A percentile compares a stretch with the other conserved stretches of the same genome.
These are phyloP conservation scores for Talaromyces nanjingensis DNA, from an alignment of 495 filamentous ascomycete species.

Conservation along the genomic window DNA sequence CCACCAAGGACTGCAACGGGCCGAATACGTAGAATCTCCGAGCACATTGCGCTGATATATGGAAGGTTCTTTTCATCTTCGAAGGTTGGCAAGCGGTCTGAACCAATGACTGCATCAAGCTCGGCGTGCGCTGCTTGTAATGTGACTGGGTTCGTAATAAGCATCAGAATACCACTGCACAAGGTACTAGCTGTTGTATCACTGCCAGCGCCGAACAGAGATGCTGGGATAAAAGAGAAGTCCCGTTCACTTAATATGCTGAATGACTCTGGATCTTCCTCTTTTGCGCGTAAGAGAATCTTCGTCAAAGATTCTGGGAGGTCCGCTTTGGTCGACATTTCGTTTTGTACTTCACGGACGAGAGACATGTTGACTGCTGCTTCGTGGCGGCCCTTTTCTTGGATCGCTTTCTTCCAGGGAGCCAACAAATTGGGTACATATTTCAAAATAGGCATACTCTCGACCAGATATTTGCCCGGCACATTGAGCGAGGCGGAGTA, in stretches of 20 bases:
- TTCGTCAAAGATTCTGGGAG: conserved; percentile 21
- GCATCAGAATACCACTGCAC: conserved; percentile 52
- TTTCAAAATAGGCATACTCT: conserved; percentile 21
- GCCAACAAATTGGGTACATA: conserved; percentile 17
- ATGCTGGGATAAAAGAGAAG: conserved; percentile 40
- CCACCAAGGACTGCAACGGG: conserved; percentile 32
- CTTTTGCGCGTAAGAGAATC: conserved; percentile 26
- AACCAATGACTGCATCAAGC: conserved; percentile 17
- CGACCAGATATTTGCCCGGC: conserved; percentile 19
- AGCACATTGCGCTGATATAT: conserved; percentile 27
- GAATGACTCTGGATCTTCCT: conserved; percentile 26
- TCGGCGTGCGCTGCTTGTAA: conserved; percentile 45
- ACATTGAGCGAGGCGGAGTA: conserved; percentile 17
- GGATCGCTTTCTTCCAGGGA: conserved; percentile 23
- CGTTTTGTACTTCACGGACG: conserved; percentile 9
- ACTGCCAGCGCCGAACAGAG: conserved; percentile 51
- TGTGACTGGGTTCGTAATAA: conserved; percentile 35
- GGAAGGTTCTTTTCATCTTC: conserved; percentile 18
- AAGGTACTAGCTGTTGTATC: conserved; percentile 59
- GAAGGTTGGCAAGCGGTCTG: conserved; percentile 13
- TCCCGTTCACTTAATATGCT: conserved; percentile 24
- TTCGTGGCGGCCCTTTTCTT: conserved; percentile 14
- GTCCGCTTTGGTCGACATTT: conserved; percentile 10
- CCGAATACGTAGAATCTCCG: conserved; percentile 29
- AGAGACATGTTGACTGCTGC: conserved; percentile 12